These are phyloP conservation scores for Penicillium goetzii DNA, from an alignment of 495 filamentous ascomycete genomes.

Conservation along the genomic window DNA sequence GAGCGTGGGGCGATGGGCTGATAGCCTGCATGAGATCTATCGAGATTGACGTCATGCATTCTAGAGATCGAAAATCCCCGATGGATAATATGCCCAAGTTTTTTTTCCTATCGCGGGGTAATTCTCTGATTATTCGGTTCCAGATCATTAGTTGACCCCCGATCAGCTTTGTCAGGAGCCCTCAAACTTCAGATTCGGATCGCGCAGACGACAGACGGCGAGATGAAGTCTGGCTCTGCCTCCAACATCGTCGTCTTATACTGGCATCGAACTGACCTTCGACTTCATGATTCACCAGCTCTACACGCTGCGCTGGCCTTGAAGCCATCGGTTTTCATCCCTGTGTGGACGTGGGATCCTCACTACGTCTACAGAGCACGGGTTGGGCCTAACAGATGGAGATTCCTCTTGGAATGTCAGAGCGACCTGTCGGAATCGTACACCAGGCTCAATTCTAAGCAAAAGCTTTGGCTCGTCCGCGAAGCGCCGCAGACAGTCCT, in stretches of 20 bases:
- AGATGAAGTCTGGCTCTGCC: conserved; percentile 13
- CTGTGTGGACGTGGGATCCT: conserved; percentile 72
- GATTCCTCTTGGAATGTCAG: conserved; percentile 71
- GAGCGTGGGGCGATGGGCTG: not conserved
- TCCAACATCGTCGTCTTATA: conserved; percentile 62
- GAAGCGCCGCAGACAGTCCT: conserved; percentile 69
- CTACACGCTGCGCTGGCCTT: conserved; percentile 65
- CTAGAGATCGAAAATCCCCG: not conserved
- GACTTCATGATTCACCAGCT: conserved; percentile 72
- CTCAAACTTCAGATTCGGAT: not conserved
- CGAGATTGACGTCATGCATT: conserved; percentile 23
- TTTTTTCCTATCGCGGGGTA: not conserved
- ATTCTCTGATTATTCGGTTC: not conserved
- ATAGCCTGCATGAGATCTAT: conserved; percentile 1
- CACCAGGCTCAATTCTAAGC: conserved; percentile 62
- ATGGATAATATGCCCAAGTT: not conserved
- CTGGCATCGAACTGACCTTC: conserved; percentile 75
- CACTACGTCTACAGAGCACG: conserved; percentile 72
- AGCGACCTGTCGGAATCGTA: conserved; percentile 64
- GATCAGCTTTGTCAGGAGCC: not conserved
- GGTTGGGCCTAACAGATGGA: conserved; percentile 68
- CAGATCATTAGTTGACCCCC: not conserved
- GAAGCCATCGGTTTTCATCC: conserved; percentile 63
- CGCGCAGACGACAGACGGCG: not conserved
- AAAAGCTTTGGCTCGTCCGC: conserved; percentile 67